These are phyloP conservation scores for Trypanosoma congolense DNA, from an alignment of 208 protist genomes.

Conservation along the genomic window DNA sequence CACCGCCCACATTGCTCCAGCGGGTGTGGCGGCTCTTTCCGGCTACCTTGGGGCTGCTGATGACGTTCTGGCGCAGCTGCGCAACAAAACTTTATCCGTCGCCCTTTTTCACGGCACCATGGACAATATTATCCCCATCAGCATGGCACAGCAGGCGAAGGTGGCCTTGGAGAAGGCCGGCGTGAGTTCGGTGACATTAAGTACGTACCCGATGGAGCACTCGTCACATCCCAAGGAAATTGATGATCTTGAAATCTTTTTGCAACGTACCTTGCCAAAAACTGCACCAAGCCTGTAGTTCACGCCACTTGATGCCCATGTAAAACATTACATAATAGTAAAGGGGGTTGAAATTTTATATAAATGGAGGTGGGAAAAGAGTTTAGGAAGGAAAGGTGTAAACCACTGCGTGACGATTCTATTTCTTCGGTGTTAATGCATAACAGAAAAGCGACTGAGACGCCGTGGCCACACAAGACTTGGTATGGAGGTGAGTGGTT, in stretches of 20 bases:
- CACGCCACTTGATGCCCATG: no score
- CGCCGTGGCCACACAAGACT: no score
- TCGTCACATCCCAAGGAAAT: conserved; percentile 64
- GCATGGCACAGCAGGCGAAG: conserved; percentile 40
- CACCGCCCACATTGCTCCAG: conserved; percentile 45
- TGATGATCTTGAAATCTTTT: conserved; percentile 51
- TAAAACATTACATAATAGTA: no score
- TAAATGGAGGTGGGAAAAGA: no score
- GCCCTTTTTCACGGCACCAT: conserved; percentile 74
- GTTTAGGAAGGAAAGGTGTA: no score
- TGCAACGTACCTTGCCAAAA: conserved; percentile 45
- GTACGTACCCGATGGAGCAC: conserved; percentile 84
- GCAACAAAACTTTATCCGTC: conserved; percentile 34
- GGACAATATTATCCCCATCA: conserved; percentile 74
- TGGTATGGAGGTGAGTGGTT: no score
- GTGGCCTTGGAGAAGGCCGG: conserved; percentile 36
- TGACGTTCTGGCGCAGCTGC: conserved; percentile 42
- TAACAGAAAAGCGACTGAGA: no score
- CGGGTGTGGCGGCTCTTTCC: conserved; percentile 67
- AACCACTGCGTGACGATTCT: no score
- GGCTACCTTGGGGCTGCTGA: conserved; percentile 64
- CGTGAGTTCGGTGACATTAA: conserved; percentile 35
- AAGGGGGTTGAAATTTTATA: no score
- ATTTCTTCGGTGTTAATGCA: no score
- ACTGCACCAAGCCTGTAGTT: not conserved